Percentiles rank a stretch among this genome's conserved stretches.
Evolutionary conservation across 768 basidiomycete genomes (phyloP).

Genomic region (Kwoniella pini): DNA sequence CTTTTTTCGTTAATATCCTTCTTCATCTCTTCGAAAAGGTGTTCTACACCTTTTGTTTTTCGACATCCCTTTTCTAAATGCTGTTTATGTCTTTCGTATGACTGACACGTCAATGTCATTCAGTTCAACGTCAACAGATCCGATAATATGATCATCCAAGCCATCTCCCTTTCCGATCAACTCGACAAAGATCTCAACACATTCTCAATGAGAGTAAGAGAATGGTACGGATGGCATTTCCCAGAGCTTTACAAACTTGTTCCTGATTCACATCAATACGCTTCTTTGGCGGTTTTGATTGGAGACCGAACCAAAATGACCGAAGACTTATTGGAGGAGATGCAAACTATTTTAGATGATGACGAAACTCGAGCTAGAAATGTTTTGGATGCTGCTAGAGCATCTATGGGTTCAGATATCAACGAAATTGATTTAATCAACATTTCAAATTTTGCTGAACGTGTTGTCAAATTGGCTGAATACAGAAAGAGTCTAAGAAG

Average conservation of each 20-base stretch:
- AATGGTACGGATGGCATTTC: constrained; percentile 99
- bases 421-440: constrained; percentile 94
- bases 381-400: constrained; percentile 87
- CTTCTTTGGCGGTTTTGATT: constrained; percentile 78
- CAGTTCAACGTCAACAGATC: constrained; percentile 59
- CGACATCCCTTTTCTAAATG: constrained; percentile 65
- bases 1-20: constrained; percentile 44
- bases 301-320: constrained; percentile 78
- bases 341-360: constrained; percentile 78
- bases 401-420: constrained; percentile 90
- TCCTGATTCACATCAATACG: constrained; percentile 87
- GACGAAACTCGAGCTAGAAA: constrained; percentile 85
- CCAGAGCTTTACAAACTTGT: constrained; percentile 93
- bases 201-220: constrained; percentile 95
- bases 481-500: constrained; percentile 87
- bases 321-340: constrained; percentile 70
- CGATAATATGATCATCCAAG: constrained; percentile 99
- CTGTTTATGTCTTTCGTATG: too few relatives aligned
- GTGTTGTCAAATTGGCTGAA: constrained; percentile 87
- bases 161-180: constrained; percentile 95
- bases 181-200: constrained; percentile 99
- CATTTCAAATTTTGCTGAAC: constrained; percentile 83
- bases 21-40: neutral
- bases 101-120: too few relatives aligned
- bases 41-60: neutral